Conservation (phyloP, 208 protist genomes). For the Trypanosomatidae sp. region DNA sequence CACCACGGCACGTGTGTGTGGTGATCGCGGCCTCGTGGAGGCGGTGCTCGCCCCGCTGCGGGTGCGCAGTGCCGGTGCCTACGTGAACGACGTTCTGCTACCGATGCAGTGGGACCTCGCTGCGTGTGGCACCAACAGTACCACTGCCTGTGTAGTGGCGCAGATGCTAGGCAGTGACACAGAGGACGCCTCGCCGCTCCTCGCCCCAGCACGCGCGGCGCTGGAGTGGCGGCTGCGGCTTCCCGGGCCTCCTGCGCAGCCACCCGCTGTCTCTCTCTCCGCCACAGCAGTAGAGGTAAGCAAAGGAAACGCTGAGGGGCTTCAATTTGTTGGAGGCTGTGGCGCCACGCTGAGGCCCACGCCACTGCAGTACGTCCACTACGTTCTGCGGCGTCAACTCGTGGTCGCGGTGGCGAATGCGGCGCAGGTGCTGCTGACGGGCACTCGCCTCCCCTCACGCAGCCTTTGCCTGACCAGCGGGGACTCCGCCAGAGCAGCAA, state of each 20-base stretch:
- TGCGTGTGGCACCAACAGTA: too few relatives aligned
- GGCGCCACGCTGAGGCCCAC: conserved; percentile 19
- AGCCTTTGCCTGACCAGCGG: too few relatives aligned
- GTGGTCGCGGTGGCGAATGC: conserved; percentile 39
- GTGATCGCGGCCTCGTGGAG: too few relatives aligned
- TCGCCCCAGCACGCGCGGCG: too few relatives aligned
- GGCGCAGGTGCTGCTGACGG: conserved; percentile 22
- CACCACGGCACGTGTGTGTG: background rate
- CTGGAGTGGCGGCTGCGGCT: too few relatives aligned
- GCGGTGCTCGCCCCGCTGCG: background rate
- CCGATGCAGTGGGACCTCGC: background rate
- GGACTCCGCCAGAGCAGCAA: background rate
- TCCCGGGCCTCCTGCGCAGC: too few relatives aligned
- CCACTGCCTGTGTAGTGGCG: too few relatives aligned
- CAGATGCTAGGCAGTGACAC: too few relatives aligned
- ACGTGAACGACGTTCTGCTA: conserved; percentile 11
- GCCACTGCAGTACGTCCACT: conserved; percentile 34
- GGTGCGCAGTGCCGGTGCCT: conserved; percentile 5
- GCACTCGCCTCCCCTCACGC: background rate
- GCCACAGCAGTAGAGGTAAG: too few relatives aligned
- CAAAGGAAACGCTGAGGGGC: background rate
- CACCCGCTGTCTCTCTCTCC: conserved; percentile 2
- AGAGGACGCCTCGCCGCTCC: too few relatives aligned
- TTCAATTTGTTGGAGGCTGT: background rate
- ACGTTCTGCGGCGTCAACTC: conserved; percentile 42